Percentiles rank a stretch among this genome's conserved stretches.
Conservation (phyloP, 2,329 filamentous ascomycete species). For the Didymella segeticola region DNA sequence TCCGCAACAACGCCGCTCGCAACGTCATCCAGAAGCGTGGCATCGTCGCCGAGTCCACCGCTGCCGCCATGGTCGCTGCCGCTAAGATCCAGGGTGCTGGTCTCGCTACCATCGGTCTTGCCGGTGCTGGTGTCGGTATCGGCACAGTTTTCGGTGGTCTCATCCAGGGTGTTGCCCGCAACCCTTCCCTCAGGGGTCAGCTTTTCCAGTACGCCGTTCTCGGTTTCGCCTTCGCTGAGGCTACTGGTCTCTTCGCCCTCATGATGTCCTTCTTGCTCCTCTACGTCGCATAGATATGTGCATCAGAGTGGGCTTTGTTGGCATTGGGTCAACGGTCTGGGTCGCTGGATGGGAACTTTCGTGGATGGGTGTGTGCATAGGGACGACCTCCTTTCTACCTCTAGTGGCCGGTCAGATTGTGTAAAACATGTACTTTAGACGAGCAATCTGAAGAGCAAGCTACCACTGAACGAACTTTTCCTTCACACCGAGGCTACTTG, state of each 20-base stretch:
- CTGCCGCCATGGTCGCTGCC: constrained; percentile 52
- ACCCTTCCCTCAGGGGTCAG: constrained; percentile 92
- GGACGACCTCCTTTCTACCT: constrained; percentile 47
- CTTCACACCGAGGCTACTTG: constrained; percentile 33
- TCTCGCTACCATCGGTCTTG: constrained; percentile 85
- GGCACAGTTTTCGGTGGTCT: constrained; percentile 92
- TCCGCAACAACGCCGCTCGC: constrained; percentile 51
- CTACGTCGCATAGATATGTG: constrained; percentile 51
- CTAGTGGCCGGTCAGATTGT: constrained; percentile 52
- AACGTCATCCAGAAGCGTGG: constrained; percentile 51
- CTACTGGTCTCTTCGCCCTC: constrained; percentile 72
- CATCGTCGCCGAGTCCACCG: constrained; percentile 52
- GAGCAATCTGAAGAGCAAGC: constrained; percentile 52
- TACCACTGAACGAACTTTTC: constrained; percentile 44
- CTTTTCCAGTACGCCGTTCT: constrained; percentile 96
- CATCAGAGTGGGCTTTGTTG: constrained; percentile 39
- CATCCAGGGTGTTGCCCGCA: constrained; percentile 88
- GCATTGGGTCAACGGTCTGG: constrained; percentile 45
- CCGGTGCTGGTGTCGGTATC: constrained; percentile 93
- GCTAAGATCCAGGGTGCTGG: constrained; percentile 53
- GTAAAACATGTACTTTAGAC: constrained; percentile 54
- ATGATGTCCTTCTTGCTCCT: constrained; percentile 56
- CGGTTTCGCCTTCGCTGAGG: constrained; percentile 94
- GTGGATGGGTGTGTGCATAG: constrained; percentile 51
- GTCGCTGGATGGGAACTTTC: constrained; percentile 47